phyloP scores from a whole-genome alignment of 2,329 filamentous ascomycete species.

The Neofusicoccum cordaticola region DNA sequence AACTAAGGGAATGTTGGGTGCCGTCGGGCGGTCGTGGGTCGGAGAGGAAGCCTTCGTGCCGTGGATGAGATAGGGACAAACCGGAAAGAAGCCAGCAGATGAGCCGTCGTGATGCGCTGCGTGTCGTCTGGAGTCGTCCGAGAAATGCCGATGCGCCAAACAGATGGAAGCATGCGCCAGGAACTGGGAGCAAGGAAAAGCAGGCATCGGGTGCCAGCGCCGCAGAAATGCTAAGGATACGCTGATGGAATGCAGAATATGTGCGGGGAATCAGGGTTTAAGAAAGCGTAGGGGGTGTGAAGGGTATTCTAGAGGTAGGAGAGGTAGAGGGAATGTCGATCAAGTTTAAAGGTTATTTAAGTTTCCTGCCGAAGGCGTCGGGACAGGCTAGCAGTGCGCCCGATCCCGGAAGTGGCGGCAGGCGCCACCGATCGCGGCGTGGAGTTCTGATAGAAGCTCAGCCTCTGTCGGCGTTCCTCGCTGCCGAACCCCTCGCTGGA shows the following conservation, averaged over 20 bases:
- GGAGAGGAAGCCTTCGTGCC: constrained; percentile 2
- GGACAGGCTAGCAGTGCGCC: constrained; percentile 7
- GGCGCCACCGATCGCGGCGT: not conserved
- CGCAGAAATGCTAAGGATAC: constrained; percentile 12
- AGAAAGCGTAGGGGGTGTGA: not conserved
- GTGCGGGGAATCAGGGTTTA: not conserved
- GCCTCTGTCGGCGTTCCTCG: constrained; percentile 12
- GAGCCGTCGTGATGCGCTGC: constrained; percentile 14
- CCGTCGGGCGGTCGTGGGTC: constrained; percentile 13
- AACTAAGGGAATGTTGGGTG: constrained; percentile 7
- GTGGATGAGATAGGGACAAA: not conserved
- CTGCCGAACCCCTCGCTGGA: not conserved
- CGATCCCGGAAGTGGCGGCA: not conserved
- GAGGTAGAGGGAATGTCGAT: not conserved
- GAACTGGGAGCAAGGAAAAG: constrained; percentile 8
- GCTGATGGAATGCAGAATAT: not conserved
- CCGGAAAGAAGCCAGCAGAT: constrained; percentile 2
- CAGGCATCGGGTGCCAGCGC: constrained; percentile 7
- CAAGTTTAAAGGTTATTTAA: not conserved
- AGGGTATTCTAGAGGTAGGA: constrained; percentile 7
- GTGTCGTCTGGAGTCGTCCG: constrained; percentile 13
- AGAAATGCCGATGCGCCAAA: constrained; percentile 10
- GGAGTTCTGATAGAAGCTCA: constrained; percentile 8
- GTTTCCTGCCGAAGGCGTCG: constrained; percentile 12
- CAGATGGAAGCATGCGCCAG: constrained; percentile 11